phyloP scores from a whole-genome alignment of 441 rosid genomes.

The Populus hybrid region DNA sequence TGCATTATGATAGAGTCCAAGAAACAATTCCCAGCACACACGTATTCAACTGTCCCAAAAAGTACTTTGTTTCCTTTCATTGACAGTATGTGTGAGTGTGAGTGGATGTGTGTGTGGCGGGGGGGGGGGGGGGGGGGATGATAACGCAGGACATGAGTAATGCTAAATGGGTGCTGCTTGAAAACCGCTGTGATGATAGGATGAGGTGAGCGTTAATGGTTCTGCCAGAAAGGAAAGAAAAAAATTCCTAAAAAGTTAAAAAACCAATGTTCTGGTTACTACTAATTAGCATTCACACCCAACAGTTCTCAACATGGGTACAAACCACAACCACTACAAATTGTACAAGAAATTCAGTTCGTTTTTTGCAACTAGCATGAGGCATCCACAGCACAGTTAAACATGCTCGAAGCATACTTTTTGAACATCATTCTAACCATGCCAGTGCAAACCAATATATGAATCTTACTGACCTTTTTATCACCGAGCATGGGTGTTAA shows the following conservation, averaged over 20 bases:
- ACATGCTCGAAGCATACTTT: not conserved
- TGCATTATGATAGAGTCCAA: not conserved
- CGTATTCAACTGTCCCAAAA: not conserved
- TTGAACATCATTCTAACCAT: not conserved
- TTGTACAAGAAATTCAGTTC: not conserved
- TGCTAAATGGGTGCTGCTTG: not conserved
- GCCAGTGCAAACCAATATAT: not conserved
- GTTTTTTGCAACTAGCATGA: not conserved
- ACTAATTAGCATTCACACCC: not conserved
- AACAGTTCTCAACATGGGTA: not conserved
- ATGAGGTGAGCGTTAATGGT: not conserved
- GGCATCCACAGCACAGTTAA: not conserved
- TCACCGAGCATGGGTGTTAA: slow-evolving; percentile 98
- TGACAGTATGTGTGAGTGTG: not conserved
- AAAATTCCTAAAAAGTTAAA: not conserved
- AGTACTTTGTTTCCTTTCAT: not conserved
- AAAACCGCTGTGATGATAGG: not conserved
- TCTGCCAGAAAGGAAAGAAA: not conserved
- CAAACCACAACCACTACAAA: not conserved
- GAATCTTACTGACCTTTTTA: slow-evolving; percentile 62
- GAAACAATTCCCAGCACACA: not conserved
- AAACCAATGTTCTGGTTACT: too few species aligned
- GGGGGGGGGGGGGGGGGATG: too few species aligned
- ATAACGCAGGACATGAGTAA: not conserved
- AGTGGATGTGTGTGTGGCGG: not conserved